Percentiles rank a stretch among this genome's conserved stretches.
Evolutionary conservation across 2,329 filamentous ascomycete genomes (phyloP).

Genomic region (Fusarium pilosicola): DNA sequence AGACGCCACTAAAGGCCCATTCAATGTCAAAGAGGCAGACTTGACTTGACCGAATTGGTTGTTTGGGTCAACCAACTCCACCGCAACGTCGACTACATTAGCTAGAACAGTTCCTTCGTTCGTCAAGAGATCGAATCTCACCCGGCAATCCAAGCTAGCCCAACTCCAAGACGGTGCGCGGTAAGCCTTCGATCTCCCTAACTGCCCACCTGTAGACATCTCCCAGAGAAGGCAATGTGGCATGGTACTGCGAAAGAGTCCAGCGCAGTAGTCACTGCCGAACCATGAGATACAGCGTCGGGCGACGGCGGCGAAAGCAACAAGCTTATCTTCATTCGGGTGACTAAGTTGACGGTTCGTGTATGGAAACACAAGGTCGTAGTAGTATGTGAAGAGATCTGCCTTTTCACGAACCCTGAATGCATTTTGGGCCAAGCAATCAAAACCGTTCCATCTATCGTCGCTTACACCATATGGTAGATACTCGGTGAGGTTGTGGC

Average conservation of each 20-base stretch:
- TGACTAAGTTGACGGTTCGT: not conserved
- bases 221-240: not conserved
- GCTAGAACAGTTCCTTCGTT: not conserved
- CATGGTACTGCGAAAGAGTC: not conserved
- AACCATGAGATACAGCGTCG: not conserved
- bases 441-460: not conserved
- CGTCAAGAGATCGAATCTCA: not conserved
- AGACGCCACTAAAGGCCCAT: not conserved
- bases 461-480: not conserved
- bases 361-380: not conserved
- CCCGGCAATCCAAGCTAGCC: not conserved
- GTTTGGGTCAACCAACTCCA: not conserved
- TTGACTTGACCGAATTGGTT: not conserved
- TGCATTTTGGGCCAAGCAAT: not conserved
- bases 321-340: not conserved
- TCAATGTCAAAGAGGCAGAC: not conserved
- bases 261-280: not conserved
- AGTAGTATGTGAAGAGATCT: not conserved
- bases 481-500: not conserved
- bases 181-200: not conserved
- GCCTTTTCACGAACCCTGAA: not conserved
- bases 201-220: fast-evolving
- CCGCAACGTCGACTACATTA: not conserved
- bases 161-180: slow-evolving; percentile 1
- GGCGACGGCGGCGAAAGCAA: not conserved